Conservation (phyloP, 805 yeast species). For the Pichia phayaonensis region DNA sequence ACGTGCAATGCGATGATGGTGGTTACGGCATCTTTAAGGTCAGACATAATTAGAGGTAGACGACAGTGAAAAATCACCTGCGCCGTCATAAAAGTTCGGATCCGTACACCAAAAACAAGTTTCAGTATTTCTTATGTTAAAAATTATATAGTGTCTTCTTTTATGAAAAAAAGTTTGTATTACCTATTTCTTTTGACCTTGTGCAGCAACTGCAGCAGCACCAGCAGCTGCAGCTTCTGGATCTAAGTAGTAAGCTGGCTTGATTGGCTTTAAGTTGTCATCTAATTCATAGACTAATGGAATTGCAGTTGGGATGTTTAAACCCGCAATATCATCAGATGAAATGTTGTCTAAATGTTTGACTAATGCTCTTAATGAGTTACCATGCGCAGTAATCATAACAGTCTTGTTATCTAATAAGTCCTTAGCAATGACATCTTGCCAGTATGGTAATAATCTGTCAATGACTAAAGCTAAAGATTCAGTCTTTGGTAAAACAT, state of each 20-base stretch:
- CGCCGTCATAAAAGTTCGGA: not conserved
- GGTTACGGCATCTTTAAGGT: too few species aligned
- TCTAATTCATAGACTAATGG: constrained; percentile 96
- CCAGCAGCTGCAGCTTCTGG: constrained; percentile 99
- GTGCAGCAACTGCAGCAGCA: constrained; percentile 98
- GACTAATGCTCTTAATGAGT: constrained; percentile 93
- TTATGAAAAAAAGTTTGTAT: too few species aligned
- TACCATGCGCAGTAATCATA: constrained; percentile 94
- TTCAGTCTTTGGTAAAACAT: constrained; percentile 87
- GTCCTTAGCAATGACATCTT: constrained; percentile 81
- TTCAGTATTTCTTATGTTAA: not conserved
- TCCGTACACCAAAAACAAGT: not conserved
- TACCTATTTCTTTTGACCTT: constrained; percentile 63
- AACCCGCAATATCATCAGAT: constrained; percentile 84
- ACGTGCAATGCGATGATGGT: too few species aligned
- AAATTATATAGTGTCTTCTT: not conserved
- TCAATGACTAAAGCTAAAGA: constrained; percentile 91
- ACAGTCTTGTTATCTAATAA: constrained; percentile 84
- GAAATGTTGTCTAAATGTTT: constrained; percentile 92
- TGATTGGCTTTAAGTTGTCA: constrained; percentile 75
- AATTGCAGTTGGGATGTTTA: constrained; percentile 97
- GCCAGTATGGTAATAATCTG: constrained; percentile 96
- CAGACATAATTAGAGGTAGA: not conserved
- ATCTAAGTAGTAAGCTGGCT: constrained; percentile 93
- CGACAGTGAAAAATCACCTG: not conserved